These are phyloP conservation scores for Diaporthe vexans DNA, from an alignment of 2,329 filamentous ascomycete species.

Conservation along the genomic window DNA sequence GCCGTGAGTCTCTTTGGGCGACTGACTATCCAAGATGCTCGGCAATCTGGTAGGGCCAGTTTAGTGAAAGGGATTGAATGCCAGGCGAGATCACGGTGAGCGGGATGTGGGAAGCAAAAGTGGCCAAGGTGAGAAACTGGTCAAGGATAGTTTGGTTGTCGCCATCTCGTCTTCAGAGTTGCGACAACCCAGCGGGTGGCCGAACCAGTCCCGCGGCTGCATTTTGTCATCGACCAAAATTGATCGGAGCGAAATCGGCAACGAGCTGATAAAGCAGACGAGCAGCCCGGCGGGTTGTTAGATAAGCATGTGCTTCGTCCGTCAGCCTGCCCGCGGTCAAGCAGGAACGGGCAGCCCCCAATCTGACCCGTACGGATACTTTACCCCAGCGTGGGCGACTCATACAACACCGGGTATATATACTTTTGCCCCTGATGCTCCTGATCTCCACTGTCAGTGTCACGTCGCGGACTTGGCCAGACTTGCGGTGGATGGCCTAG, in stretches of 20 bases:
- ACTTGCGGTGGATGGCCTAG: slow-evolving; percentile 25
- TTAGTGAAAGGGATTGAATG: neutral
- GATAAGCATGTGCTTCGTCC: slow-evolving; percentile 28
- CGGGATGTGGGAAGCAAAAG: neutral
- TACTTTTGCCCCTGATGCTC: slow-evolving; percentile 31
- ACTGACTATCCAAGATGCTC: neutral
- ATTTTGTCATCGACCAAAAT: slow-evolving; percentile 37
- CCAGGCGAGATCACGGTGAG: neutral
- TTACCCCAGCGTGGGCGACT: neutral
- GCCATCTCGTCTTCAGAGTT: slow-evolving; percentile 31
- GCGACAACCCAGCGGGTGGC: neutral
- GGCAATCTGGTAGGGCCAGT: neutral
- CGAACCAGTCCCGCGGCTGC: slow-evolving; percentile 4
- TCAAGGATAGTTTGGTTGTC: neutral
- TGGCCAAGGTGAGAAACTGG: too few relatives aligned
- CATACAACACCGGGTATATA: neutral
- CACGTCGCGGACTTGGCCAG: slow-evolving; percentile 30
- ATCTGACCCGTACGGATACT: neutral
- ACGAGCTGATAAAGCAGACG: slow-evolving; percentile 40
- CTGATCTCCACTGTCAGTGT: slow-evolving; percentile 25
- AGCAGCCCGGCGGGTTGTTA: neutral
- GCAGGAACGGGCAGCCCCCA: neutral
- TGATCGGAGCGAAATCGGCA: slow-evolving; percentile 40
- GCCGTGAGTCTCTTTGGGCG: neutral
- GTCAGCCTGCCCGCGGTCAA: too few relatives aligned